A percentile compares a stretch with the other conserved stretches of the same genome.
Evolutionary conservation across 768 basidiomycete genomes (phyloP).

Genomic region (Cystofilobasidium ferigula): DNA sequence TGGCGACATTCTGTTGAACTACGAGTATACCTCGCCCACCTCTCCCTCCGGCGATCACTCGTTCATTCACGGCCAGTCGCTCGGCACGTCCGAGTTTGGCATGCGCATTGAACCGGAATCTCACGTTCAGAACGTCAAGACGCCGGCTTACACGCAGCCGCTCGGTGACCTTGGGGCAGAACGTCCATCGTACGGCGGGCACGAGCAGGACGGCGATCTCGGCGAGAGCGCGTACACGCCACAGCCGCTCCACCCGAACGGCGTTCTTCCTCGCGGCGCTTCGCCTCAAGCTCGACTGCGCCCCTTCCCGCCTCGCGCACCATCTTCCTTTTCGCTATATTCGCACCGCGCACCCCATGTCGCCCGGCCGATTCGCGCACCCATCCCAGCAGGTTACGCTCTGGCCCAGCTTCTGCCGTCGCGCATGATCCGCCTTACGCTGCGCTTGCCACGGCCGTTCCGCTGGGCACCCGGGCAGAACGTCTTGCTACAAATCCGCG

Average conservation of each 20-base stretch:
- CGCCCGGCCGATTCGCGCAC: constrained; percentile 22
- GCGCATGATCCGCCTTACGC: constrained; percentile 55
- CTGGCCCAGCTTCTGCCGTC: constrained; percentile 61
- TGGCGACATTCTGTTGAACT: constrained; percentile 4
- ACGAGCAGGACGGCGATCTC: too few relatives aligned
- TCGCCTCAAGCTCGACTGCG: neutral
- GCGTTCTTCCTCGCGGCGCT: neutral
- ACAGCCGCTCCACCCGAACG: neutral
- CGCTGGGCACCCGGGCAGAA: constrained; percentile 71
- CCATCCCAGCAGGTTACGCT: constrained; percentile 55
- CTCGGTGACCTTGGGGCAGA: neutral
- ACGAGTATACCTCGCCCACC: constrained; percentile 19
- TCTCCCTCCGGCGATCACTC: constrained; percentile 5
- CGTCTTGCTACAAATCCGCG: constrained; percentile 57
- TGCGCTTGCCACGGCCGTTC: constrained; percentile 49
- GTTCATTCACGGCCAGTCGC: neutral
- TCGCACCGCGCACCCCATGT: constrained; percentile 12
- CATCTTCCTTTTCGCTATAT: constrained; percentile 13
- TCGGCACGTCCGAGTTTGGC: neutral
- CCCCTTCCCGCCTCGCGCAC: neutral
- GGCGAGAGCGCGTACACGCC: neutral
- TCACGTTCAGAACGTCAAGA: neutral
- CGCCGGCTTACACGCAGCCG: neutral
- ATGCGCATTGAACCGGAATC: neutral
- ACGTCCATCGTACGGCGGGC: too few relatives aligned